Base-by-base conservation (phyloP, 768 basidiomycete species). In the Lactarius hatsudake region DNA sequence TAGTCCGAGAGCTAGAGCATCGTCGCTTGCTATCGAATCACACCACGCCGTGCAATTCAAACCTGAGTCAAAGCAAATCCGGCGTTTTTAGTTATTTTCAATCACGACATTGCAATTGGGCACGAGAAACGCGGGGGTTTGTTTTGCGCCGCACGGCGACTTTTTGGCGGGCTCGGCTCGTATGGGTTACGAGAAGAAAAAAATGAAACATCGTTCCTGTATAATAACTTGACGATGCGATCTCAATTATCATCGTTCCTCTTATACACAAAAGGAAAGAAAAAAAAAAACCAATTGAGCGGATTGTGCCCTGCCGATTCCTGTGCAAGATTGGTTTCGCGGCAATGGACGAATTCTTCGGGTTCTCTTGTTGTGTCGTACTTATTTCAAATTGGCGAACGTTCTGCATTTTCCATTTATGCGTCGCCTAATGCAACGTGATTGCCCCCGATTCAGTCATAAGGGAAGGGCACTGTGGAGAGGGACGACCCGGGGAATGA, bases 351-450 rank as follows among this genome's bases (percentile, higher is more conserved):
- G 48, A 26, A 51, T 51, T 51, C 48, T 51, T 26, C 48, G 48
- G 51, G 51, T 26, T 53, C 51, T 53, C 48, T 26, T 53, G 51
- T 53, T 26, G 51, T 53, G 13, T 13, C 23, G 20, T n/a, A 45
- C 43, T 45, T 53, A 53, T 26, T 53, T 53, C 13, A 53, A 53
- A 53, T 53, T 23, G 15, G 5, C 51, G 12, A 53, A 53, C 51
- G 45, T 48, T 48, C 45, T 53, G 26, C 51, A 53, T 26, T 53
- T 42, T 58, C n/a, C 40, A 53, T 56, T 56, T 63, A 43, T 32
- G 40, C 26, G 26, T 28, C 51, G 51, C 51, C 12, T 26, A 53
- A 34, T 43, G 54, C 26, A 36, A 59, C 42, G 34, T 48, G 34
- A 58, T 43, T n/a, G 32, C 34, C 20, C 32, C 36, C 55, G 32